phyloP scores from a whole-genome alignment of 805 yeast species.

The Blastobotrys mokoenaii region DNA sequence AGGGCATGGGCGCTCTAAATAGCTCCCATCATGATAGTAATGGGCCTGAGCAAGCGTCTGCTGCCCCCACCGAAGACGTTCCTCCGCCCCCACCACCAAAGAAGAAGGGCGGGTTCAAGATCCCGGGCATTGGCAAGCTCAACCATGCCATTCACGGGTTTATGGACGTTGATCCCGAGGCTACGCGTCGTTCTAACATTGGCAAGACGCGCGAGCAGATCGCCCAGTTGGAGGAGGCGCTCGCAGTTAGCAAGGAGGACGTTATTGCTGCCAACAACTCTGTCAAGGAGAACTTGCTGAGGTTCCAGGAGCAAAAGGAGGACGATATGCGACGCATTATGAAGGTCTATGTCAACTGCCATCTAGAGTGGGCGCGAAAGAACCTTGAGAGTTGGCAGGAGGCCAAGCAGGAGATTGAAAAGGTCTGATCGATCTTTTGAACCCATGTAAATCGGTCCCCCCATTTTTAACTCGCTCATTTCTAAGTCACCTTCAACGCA shows the following conservation, averaged over 20 bases:
- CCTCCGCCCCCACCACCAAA: constrained; percentile 16
- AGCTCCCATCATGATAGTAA: not conserved
- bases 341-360: constrained; percentile 43
- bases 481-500: no score
- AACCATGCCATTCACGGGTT: constrained; percentile 49
- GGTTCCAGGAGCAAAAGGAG: constrained; percentile 43
- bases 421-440: constrained; percentile 1
- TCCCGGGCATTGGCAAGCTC: constrained; percentile 46
- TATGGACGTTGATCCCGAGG: constrained; percentile 59
- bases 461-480: not conserved
- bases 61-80: not conserved
- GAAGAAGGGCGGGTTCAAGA: constrained; percentile 36
- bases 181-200: constrained; percentile 46
- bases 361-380: constrained; percentile 59
- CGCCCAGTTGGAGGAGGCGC: constrained; percentile 40
- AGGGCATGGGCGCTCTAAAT: not conserved
- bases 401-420: constrained; percentile 29
- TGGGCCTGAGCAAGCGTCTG: not conserved
- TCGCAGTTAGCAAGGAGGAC: constrained; percentile 46
- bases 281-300: constrained; percentile 32
- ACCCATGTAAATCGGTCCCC: no score
- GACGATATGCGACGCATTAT: constrained; percentile 45
- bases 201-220: constrained; percentile 40
- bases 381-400: constrained; percentile 63
- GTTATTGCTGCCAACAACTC: constrained; percentile 41